Evolutionary conservation across 2,329 filamentous ascomycete species (phyloP), one percentile per base, ranked within the genome.

Genomic region (Trichophyton schoenleinii): DNA sequence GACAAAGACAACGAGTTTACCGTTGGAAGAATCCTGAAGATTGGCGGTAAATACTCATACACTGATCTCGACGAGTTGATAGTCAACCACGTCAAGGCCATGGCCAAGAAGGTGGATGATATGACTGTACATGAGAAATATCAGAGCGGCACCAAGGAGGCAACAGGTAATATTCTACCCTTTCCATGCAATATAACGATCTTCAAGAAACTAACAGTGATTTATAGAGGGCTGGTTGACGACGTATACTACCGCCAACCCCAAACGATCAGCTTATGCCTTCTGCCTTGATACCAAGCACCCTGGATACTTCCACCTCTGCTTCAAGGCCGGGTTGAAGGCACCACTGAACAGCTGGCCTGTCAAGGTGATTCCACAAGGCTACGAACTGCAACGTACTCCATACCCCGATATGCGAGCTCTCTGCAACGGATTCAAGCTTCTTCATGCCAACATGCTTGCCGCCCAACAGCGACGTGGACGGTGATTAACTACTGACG

Each of bases 1-100:
- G 89, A 95, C 74, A 99, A 99, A 76, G 90, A 96, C 65, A 97
- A 91, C 64, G 92, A 97, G 72, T 97, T 96, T 72, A 91, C 91
- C 0, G 87, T 97, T 2, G 94, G 94, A 64, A 87, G 87, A 68
- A 86, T 87, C 48, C 81, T 99, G 60, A 88, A 89, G 65, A 89
- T 99, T 60, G 88, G 86, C 38, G 88, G 89, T 67, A 92, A 91
- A 73, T 91, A 91, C 75, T 92, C 84, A 6, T 99, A 99, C 78
- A 90, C 85, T 63, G 94, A 99, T 86, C 80, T 99, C 64, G 94
- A 99, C 75, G 94, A 99, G 73, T 76, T 99, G 77, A 97, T 99
- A 67, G 91, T 95, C 71, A 88, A 94, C 70, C 94, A 99, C 72
- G 89, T 99, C 71, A 94, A 96, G 78, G 89, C 91, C 59, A 99